Conservation (phyloP, 495 filamentous ascomycete genomes). For the Evansstolkia leycettana region DNA sequence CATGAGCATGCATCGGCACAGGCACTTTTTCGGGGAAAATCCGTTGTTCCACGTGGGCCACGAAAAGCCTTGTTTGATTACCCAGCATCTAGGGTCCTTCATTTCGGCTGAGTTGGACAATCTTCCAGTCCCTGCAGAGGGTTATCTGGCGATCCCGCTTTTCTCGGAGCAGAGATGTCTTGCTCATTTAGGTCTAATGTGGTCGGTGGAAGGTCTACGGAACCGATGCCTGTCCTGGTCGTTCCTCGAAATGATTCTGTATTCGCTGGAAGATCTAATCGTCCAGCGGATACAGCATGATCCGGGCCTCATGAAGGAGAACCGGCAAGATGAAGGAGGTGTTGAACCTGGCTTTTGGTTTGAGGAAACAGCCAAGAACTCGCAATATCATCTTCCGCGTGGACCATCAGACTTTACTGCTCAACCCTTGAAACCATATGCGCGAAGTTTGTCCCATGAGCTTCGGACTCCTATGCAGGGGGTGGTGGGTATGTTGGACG, state of each 20-base stretch:
- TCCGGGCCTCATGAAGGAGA: constrained; percentile 21
- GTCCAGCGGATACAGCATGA: constrained; percentile 45
- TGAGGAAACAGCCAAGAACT: constrained; percentile 32
- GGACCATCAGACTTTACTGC: constrained; percentile 25
- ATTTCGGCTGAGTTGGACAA: constrained; percentile 48
- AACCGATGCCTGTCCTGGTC: constrained; percentile 51
- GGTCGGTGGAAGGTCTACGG: constrained; percentile 49
- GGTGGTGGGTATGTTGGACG: constrained; percentile 74
- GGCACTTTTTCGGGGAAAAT: constrained; percentile 54
- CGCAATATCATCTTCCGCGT: constrained; percentile 9
- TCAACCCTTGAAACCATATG: constrained; percentile 67
- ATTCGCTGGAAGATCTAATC: constrained; percentile 65
- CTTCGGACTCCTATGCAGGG: constrained; percentile 78
- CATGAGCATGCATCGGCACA: constrained; percentile 42
- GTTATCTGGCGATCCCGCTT: constrained; percentile 61
- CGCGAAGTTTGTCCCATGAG: constrained; percentile 68
- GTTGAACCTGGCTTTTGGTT: constrained; percentile 14
- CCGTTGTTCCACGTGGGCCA: constrained; percentile 59
- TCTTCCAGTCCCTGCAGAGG: constrained; percentile 50
- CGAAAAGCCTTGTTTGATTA: constrained; percentile 62
- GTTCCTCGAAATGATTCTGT: constrained; percentile 60
- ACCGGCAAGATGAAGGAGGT: constrained; percentile 7
- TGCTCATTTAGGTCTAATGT: constrained; percentile 66
- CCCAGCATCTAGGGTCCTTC: constrained; percentile 47
- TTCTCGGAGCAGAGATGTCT: constrained; percentile 59